Conservation (phyloP, 2,329 filamentous ascomycete genomes). For the Hymenoscyphus occultus region DNA sequence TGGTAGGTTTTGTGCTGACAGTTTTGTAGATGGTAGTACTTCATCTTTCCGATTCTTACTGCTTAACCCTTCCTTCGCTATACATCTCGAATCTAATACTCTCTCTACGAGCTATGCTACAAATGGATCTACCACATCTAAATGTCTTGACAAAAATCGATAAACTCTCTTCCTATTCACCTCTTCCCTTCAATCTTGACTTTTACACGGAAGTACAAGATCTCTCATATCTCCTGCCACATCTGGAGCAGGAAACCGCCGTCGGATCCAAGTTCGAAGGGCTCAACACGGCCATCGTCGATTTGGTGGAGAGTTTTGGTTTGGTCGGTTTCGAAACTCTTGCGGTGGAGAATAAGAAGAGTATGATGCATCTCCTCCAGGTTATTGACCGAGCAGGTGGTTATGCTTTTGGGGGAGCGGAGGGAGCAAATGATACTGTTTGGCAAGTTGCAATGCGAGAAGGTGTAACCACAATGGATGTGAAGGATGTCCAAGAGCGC, state of each 20-base stretch:
- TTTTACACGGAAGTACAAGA: slow-evolving; percentile 98
- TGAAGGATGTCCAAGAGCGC: slow-evolving; percentile 87
- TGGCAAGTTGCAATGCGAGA: slow-evolving; percentile 94
- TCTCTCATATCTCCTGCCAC: slow-evolving; percentile 76
- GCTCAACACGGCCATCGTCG: slow-evolving; percentile 82
- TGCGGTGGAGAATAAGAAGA: slow-evolving; percentile 93
- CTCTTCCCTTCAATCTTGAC: slow-evolving; percentile 90
- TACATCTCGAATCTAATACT: slow-evolving; percentile 94
- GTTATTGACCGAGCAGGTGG: slow-evolving; percentile 90
- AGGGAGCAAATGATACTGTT: slow-evolving; percentile 92
- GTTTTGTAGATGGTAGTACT: slow-evolving; percentile 76
- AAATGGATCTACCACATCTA: slow-evolving; percentile 93
- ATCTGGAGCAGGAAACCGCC: slow-evolving; percentile 75
- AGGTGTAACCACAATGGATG: slow-evolving; percentile 71
- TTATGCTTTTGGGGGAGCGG: slow-evolving; percentile 86
- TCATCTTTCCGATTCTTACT: slow-evolving; percentile 91
- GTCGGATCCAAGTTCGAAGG: slow-evolving; percentile 74
- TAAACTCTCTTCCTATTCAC: slow-evolving; percentile 79
- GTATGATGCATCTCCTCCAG: slow-evolving; percentile 87
- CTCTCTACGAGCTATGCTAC: slow-evolving; percentile 92
- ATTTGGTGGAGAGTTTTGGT: slow-evolving; percentile 84
- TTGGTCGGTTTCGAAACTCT: slow-evolving; percentile 90
- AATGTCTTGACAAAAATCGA: slow-evolving; percentile 98
- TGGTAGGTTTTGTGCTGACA: slow-evolving; percentile 27
- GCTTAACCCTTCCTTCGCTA: slow-evolving; percentile 85